A percentile compares a stretch with the other conserved stretches of the same genome.
Evolutionary conservation across 2,329 filamentous ascomycete genomes (phyloP).

Genomic region (Stagonosporopsis vannaccii): DNA sequence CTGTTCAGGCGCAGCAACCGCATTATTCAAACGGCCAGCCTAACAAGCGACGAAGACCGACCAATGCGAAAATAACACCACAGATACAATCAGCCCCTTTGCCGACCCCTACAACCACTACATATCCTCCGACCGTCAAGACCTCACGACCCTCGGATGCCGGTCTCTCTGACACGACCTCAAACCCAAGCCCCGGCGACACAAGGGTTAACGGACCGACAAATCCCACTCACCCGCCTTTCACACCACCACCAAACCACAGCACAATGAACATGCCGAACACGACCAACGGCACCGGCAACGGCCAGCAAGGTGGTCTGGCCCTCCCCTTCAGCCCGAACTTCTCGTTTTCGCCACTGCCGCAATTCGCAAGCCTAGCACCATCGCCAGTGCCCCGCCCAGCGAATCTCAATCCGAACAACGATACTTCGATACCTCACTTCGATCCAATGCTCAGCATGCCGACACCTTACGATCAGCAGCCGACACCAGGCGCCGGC

Average conservation of each 20-base stretch:
- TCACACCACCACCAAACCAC: conserved; percentile 38
- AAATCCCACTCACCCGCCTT: conserved; percentile 34
- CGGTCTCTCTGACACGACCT: conserved; percentile 28
- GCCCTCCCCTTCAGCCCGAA: conserved; percentile 52
- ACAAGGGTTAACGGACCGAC: conserved; percentile 29
- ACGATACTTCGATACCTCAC: conserved; percentile 25
- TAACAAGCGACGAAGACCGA: conserved; percentile 45
- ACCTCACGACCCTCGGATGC: conserved; percentile 33
- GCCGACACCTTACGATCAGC: conserved; percentile 51
- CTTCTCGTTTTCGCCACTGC: conserved; percentile 48
- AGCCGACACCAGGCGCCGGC: conserved; percentile 55
- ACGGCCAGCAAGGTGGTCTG: conserved; percentile 28
- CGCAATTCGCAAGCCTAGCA: conserved; percentile 43
- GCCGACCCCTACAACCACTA: conserved; percentile 43
- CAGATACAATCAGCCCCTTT: conserved; percentile 34
- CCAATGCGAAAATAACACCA: conserved; percentile 28
- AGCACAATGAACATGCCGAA: conserved; percentile 25
- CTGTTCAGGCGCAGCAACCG: conserved; percentile 22
- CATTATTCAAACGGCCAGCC: conserved; percentile 42
- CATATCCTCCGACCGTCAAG: conserved; percentile 30
- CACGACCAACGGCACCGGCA: conserved; percentile 13
- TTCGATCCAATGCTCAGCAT: conserved; percentile 53
- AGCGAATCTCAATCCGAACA: conserved; percentile 28
- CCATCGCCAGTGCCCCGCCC: conserved; percentile 38
- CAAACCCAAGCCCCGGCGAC: conserved; percentile 33